Base-by-base conservation (phyloP, 2,329 filamentous ascomycete genomes). In the Fusarium torulosum region DNA sequence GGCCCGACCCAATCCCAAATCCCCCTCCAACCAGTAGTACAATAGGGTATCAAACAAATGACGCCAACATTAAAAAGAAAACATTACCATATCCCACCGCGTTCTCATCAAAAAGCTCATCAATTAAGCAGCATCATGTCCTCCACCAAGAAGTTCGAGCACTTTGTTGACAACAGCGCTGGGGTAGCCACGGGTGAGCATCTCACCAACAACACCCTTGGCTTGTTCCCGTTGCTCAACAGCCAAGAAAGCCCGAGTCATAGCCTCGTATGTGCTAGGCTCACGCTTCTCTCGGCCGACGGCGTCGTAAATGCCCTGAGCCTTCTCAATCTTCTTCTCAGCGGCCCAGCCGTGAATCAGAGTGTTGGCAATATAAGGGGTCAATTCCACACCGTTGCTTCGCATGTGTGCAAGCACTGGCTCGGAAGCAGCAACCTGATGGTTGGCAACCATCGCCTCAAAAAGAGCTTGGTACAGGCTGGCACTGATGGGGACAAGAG, bases 251-350 rank as follows among this genome's bases (percentile, higher is more conserved):
- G 96, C 96, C 44, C 96, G 88, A 7, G 94, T 97, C 96, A 99
- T 99, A 40, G 95, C 94, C 81, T 99, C 96, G 78, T 99, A 99
- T 6, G 96, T 99, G 83, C 94, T 97, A 5, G 96, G 96, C 82
- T 99, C 96, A 58, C 96, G 90, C 81, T 90, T 94, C 54, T 89
- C 86, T 27, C 88, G 86, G 10, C 90, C 87, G 5, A 99, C 90
- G n/a, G 86, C 85, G 60, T 91, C 86, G 76, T 97, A 99, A 64
- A 97, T 89, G 23, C 86, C 82, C 75, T 90, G 88, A 19, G 94
- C 92, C 79, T 93, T 94, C 62, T 82, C 80, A 43, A 98, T 91
- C 67, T 96, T 87, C 79, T 91, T 91, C 77, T 92, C 91, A 15
- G 90, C 86, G 21, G 95, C 93, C 95, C 96, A 99, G 67, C 96